Evolutionary conservation across 257 asterid genomes (phyloP), one percentile per base, ranked within the genome.

Genomic region (Knoxia roxburghii): DNA sequence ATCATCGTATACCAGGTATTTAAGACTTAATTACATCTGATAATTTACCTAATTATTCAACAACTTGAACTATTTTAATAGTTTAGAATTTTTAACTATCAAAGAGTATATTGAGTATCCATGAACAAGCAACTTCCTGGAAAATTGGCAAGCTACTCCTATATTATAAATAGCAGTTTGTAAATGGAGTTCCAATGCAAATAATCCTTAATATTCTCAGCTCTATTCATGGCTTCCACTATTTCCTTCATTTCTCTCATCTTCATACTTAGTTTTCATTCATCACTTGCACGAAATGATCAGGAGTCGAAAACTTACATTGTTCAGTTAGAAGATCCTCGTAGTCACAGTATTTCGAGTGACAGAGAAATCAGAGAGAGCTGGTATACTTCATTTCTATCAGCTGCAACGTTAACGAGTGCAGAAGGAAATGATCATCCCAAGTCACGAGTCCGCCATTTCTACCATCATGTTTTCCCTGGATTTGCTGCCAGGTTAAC

Each of bases 401-500:
- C 81, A 0, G 32, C 68, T 4, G 41, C 9, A 9, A n/a, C n/a
- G n/a, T n/a, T n/a, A 49, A 64, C 48, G 21, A 45, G 43, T 14
- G 33, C 76, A 9, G n/a, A 13, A 57, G 53, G 69, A 30, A 61
- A 2, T 6, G 39, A 54, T 18, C 77, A 69, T 29, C n/a, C n/a
- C n/a, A 57, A 26, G 37, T 12, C 68, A 0, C 70, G 77, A 2
- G 64, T 76, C 24, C 10, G 78, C 9, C 74, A 80, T 54, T 48
- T 78, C 7, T 85, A 82, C 54, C 84, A 51, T 67, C 71, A 78
- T 45, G 82, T 83, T 48, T 49, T 81, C 45, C 72, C 51, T 26
- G 89, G 89, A 0, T 81, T 86, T 27, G 78, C 87, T 1, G 89
- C 86, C 4, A 77, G 60, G 68, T 72, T 86, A 65, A 67, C 85